phyloP scores from a whole-genome alignment of 148 eudicot genomes.

The Vaccinium vitisidaea region DNA sequence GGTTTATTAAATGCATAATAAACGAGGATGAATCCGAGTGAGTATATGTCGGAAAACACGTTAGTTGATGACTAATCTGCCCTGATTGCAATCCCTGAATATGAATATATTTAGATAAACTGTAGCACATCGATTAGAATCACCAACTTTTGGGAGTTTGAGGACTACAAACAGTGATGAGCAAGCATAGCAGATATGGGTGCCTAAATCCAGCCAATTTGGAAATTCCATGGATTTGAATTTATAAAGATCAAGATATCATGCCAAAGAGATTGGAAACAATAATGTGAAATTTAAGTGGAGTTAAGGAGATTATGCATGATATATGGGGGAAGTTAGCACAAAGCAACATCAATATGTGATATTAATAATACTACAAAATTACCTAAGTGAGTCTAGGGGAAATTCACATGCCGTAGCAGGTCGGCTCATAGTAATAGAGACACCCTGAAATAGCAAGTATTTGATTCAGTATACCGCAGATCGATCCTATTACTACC shows the following conservation, averaged over 20 bases:
- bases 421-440: too few species aligned
- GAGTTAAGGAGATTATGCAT: background rate
- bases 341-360: background rate
- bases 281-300: background rate
- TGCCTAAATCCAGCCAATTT: background rate
- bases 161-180: too few species aligned
- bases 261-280: background rate
- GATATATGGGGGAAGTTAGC: background rate
- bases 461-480: background rate
- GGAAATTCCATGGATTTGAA: background rate
- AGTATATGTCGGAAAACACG: too few species aligned
- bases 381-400: too few species aligned
- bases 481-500: background rate
- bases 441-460: constrained; percentile 40
- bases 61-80: background rate
- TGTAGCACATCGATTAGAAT: too few species aligned
- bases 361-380: background rate
- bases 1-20: too few species aligned
- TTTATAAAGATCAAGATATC: background rate
- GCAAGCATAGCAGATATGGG: too few species aligned
- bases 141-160: too few species aligned
- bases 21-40: too few species aligned
- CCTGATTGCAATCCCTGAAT: too few species aligned
- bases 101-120: too few species aligned
- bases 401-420: too few species aligned